Conservation (phyloP, 129 eudicot genomes). For the Artemisia tridentata region DNA sequence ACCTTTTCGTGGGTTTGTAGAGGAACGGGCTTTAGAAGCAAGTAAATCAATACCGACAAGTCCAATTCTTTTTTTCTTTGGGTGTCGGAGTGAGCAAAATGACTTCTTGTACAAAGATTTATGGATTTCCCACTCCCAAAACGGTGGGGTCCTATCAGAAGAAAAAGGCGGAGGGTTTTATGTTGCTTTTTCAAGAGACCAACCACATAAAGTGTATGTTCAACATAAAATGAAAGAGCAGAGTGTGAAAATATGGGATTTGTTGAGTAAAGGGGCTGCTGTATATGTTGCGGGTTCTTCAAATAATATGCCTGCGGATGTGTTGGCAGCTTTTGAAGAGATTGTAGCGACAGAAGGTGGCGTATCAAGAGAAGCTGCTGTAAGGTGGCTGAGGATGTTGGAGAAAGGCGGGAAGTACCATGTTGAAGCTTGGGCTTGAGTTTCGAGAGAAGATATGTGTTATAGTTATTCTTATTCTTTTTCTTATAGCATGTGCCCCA, state of each 20-base stretch:
- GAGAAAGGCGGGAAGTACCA: slow-evolving; percentile 94
- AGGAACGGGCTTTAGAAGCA: slow-evolving; percentile 59
- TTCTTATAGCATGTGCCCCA: too few relatives aligned
- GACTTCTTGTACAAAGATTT: slow-evolving; percentile 80
- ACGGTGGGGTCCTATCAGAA: slow-evolving; percentile 78
- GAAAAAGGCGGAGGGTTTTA: slow-evolving; percentile 81
- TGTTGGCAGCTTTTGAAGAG: slow-evolving; percentile 72
- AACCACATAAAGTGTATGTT: slow-evolving; percentile 78
- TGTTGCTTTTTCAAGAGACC: slow-evolving; percentile 91
- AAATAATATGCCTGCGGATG: slow-evolving; percentile 83
- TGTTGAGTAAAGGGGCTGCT: slow-evolving; percentile 70
- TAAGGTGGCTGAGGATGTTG: slow-evolving; percentile 73
- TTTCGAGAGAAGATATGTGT: background rate
- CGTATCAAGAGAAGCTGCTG: slow-evolving; percentile 64
- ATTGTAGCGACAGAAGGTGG: slow-evolving; percentile 63
- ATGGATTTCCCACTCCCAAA: slow-evolving; percentile 60
- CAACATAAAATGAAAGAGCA: slow-evolving; percentile 84
- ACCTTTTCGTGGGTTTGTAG: slow-evolving; percentile 90
- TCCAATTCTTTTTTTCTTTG: slow-evolving; percentile 85
- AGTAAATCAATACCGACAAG: slow-evolving; percentile 49
- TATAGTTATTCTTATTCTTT: too few relatives aligned
- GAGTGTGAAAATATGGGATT: slow-evolving; percentile 57
- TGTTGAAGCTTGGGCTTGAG: slow-evolving; percentile 90
- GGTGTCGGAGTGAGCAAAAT: slow-evolving; percentile 65
- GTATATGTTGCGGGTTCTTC: slow-evolving; percentile 93